phyloP scores from a whole-genome alignment of 306 rosid species.

The Sophora flavescens region DNA sequence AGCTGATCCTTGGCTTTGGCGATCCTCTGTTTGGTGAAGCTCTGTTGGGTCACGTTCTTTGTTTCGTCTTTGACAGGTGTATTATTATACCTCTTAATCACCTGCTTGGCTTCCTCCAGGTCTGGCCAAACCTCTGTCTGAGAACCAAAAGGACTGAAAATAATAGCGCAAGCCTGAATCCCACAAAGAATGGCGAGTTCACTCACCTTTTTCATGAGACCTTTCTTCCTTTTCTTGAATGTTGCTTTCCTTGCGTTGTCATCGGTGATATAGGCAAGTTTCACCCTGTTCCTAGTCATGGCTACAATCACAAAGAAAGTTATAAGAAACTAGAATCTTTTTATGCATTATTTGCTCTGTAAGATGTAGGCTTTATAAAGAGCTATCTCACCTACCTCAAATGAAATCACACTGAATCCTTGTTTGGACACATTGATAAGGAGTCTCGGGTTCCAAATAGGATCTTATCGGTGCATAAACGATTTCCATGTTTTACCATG shows the following conservation, averaged over 20 bases:
- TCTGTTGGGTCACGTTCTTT: slow-evolving; percentile 49
- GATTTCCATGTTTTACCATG: neutral
- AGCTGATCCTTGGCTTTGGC: slow-evolving; percentile 37
- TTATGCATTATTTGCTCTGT: neutral
- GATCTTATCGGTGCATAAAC: neutral
- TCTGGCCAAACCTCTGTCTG: slow-evolving; percentile 63
- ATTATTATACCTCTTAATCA: slow-evolving; percentile 21
- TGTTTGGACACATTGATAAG: slow-evolving; percentile 22
- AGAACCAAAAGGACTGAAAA: slow-evolving; percentile 56
- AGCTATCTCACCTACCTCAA: neutral
- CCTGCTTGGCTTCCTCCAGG: slow-evolving; percentile 12
- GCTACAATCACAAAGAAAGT: neutral
- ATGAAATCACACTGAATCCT: neutral
- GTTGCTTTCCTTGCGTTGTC: slow-evolving; percentile 57
- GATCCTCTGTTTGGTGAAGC: slow-evolving; percentile 39
- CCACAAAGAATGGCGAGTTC: slow-evolving; percentile 65
- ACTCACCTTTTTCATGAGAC: slow-evolving; percentile 49
- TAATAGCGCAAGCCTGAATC: slow-evolving; percentile 64
- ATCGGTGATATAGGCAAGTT: slow-evolving; percentile 49
- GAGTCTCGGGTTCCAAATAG: neutral
- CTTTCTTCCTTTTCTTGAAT: slow-evolving; percentile 64
- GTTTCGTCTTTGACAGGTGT: slow-evolving; percentile 13
- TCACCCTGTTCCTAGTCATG: slow-evolving; percentile 64
- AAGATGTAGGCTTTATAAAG: slow-evolving; percentile 15
- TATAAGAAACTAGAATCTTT: neutral